These are phyloP conservation scores for Boletellus deceptivus DNA, from an alignment of 1,284 basidiomycete species.

Conservation along the genomic window DNA sequence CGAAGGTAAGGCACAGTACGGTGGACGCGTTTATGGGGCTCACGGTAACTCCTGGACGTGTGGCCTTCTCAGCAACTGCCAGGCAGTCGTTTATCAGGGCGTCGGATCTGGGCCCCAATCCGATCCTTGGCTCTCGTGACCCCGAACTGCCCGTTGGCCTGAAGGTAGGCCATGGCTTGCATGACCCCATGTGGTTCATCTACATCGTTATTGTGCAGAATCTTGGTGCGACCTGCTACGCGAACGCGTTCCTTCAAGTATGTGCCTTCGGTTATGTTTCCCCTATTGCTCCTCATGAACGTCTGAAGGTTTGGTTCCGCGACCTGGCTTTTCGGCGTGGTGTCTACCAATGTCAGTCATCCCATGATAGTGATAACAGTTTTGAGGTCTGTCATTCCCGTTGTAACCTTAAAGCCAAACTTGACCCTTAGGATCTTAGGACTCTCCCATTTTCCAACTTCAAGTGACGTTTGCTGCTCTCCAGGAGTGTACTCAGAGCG, in stretches of 20 bases:
- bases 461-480: slow-evolving; percentile 81
- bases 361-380: slow-evolving; percentile 45
- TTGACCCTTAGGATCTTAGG: slow-evolving; percentile 38
- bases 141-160: slow-evolving; percentile 73
- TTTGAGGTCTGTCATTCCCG: slow-evolving; percentile 47
- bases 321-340: slow-evolving; percentile 59
- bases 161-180: slow-evolving; percentile 45
- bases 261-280: slow-evolving; percentile 5
- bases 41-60: slow-evolving; percentile 9
- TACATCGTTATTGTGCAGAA: slow-evolving; percentile 51
- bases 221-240: slow-evolving; percentile 90
- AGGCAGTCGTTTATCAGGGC: slow-evolving; percentile 52
- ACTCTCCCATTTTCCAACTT: slow-evolving; percentile 71
- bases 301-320: slow-evolving; percentile 57
- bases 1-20: slow-evolving; percentile 42
- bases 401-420: slow-evolving; percentile 1
- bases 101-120: slow-evolving; percentile 52
- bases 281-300: slow-evolving; percentile 2
- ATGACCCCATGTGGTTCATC: not conserved
- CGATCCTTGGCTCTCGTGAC: slow-evolving; percentile 48
- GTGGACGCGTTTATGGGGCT: slow-evolving; percentile 17
- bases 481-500: slow-evolving; percentile 63
- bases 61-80: slow-evolving; percentile 44
- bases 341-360: slow-evolving; percentile 48
- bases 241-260: slow-evolving; percentile 88